Conservation (phyloP, 2,329 filamentous ascomycete genomes). For the Tolypocladium paradoxum region DNA sequence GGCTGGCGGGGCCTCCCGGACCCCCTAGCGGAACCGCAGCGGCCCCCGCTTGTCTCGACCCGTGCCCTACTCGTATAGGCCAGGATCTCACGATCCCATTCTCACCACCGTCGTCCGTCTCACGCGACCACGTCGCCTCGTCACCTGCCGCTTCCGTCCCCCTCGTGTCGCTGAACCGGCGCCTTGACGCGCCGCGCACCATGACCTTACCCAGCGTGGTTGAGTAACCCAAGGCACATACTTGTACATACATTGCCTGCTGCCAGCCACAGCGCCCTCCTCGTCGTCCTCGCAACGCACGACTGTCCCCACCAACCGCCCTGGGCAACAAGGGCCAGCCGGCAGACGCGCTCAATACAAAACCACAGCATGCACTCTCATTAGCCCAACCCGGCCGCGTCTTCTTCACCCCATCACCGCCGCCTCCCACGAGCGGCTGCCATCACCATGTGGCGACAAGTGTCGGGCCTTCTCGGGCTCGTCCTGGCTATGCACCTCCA, state of each 20-base stretch:
- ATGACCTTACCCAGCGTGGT: not conserved
- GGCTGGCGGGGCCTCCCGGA: not conserved
- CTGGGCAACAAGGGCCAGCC: not conserved
- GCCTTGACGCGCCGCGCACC: not conserved
- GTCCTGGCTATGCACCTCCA: not conserved
- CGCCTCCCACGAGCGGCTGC: not conserved
- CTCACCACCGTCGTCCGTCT: not conserved
- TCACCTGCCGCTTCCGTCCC: not conserved
- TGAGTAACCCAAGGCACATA: not conserved
- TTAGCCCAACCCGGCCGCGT: not conserved
- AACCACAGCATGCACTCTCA: not conserved
- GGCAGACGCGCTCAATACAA: not conserved
- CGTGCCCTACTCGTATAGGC: too few relatives aligned
- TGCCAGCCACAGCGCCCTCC: not conserved
- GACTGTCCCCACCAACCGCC: not conserved
- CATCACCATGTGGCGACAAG: not conserved
- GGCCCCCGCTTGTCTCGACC: too few relatives aligned
- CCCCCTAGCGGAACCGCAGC: not conserved
- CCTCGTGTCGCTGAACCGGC: not conserved
- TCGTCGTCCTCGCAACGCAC: not conserved
- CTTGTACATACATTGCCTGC: not conserved
- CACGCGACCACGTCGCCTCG: not conserved
- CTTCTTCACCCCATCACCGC: not conserved
- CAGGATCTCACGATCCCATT: not conserved
- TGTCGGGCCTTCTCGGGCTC: not conserved